Evolutionary conservation across 2,329 filamentous ascomycete genomes (phyloP).

Genomic region (Fusarium dimerum): DNA sequence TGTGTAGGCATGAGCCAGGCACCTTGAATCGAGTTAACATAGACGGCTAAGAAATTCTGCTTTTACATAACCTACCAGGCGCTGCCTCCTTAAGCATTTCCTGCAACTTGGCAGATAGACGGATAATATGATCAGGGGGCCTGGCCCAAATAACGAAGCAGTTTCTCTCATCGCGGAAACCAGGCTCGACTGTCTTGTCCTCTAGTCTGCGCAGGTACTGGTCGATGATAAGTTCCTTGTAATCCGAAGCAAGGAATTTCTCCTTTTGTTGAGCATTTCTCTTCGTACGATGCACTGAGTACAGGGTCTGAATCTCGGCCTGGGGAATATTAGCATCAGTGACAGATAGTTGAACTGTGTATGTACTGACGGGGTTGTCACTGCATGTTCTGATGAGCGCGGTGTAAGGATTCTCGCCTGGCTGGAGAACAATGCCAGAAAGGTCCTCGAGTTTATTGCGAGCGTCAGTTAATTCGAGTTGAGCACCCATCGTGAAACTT

Average conservation of each 20-base stretch:
- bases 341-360: background rate
- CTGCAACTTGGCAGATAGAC: slow-evolving; percentile 70
- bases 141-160: slow-evolving; percentile 89
- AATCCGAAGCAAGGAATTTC: slow-evolving; percentile 70
- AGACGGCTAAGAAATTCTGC: background rate
- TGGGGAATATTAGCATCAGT: slow-evolving; percentile 32
- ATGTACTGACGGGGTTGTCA: slow-evolving; percentile 60
- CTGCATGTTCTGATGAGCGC: slow-evolving; percentile 69
- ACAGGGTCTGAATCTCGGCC: slow-evolving; percentile 70
- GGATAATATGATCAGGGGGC: slow-evolving; percentile 70
- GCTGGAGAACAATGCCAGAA: slow-evolving; percentile 50
- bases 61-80: slow-evolving; percentile 62
- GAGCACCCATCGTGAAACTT: slow-evolving; percentile 14
- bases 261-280: slow-evolving; percentile 76
- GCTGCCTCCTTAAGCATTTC: slow-evolving; percentile 61
- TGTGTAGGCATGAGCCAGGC: slow-evolving; percentile 84
- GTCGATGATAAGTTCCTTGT: slow-evolving; percentile 73
- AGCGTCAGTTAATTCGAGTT: slow-evolving; percentile 34
- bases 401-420: slow-evolving; percentile 73
- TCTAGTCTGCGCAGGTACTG: slow-evolving; percentile 71
- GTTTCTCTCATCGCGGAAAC: slow-evolving; percentile 73
- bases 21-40: slow-evolving; percentile 45
- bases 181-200: slow-evolving; percentile 62
- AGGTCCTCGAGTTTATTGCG: slow-evolving; percentile 56
- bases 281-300: slow-evolving; percentile 70